These are phyloP conservation scores for Microbotryum intermedium DNA, from an alignment of 1,284 basidiomycete species.

Conservation along the genomic window DNA sequence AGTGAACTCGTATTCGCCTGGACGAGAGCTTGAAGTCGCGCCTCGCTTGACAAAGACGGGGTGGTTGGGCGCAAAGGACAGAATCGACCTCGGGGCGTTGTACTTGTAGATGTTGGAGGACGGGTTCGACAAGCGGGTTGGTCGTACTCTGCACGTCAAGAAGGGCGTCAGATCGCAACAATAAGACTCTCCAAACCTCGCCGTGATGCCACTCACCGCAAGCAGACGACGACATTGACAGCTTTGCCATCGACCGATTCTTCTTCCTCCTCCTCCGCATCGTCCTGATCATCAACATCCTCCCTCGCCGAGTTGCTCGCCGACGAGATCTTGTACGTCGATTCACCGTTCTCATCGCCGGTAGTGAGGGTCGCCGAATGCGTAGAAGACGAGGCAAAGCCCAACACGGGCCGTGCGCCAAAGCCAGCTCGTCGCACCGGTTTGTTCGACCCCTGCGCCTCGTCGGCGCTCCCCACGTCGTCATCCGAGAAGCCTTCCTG, in stretches of 20 bases:
- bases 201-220: slow-evolving; percentile 12
- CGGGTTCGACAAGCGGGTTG: not conserved
- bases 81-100: not conserved
- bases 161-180: not conserved
- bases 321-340: not conserved
- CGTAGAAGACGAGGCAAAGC: not conserved
- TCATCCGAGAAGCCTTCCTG: no score
- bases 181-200: not conserved
- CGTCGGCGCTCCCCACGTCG: not conserved
- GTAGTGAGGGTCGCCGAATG: not conserved
- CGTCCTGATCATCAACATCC: not conserved
- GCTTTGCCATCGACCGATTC: slow-evolving; percentile 18
- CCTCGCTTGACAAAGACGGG: slow-evolving; percentile 30
- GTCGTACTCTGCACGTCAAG: slow-evolving; percentile 8
- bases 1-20: slow-evolving; percentile 27
- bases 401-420: not conserved
- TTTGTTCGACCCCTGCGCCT: not conserved
- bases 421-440: not conserved
- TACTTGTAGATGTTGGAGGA: slow-evolving; percentile 24
- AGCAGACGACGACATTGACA: slow-evolving; percentile 29
- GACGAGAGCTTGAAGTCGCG: slow-evolving; percentile 7
- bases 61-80: slow-evolving; percentile 21
- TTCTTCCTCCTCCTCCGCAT: slow-evolving; percentile 10
- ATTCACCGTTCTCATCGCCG: slow-evolving; percentile 7
- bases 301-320: not conserved